phyloP scores from a whole-genome alignment of 73 alveolate species.

The Urostyla sp. region DNA sequence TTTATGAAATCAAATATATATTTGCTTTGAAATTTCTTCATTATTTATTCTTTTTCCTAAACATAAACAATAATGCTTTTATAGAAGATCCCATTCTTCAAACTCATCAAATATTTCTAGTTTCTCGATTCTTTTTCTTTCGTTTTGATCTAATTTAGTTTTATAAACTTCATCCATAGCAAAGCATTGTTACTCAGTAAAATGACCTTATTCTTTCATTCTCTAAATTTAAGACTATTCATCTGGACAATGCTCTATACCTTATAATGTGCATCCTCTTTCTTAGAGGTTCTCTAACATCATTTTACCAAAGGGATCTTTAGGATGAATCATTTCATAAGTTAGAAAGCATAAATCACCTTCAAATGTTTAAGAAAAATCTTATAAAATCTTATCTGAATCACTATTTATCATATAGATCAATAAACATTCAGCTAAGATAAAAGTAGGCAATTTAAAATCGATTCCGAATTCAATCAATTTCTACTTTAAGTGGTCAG shows the following conservation, averaged over 20 bases:
- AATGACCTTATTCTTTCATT: constrained; percentile 74
- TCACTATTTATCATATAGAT: constrained; percentile 79
- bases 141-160: constrained; percentile 77
- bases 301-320: constrained; percentile 93
- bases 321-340: constrained; percentile 95
- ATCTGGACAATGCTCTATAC: constrained; percentile 85
- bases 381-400: constrained; percentile 76
- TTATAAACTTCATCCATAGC: constrained; percentile 81
- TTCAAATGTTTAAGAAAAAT: constrained; percentile 66
- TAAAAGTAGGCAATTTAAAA: constrained; percentile 78
- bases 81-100: constrained; percentile 95
- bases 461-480: constrained; percentile 51
- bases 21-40: constrained; percentile 25
- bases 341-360: constrained; percentile 66
- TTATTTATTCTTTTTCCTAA: constrained; percentile 76
- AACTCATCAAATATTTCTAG: constrained; percentile 96
- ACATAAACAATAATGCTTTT: constrained; percentile 86
- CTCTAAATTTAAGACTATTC: constrained; percentile 79
- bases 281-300: constrained; percentile 88
- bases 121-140: constrained; percentile 84
- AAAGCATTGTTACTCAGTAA: constrained; percentile 71
- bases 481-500: constrained; percentile 9
- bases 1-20: background rate
- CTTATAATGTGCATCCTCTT: constrained; percentile 86
- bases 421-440: constrained; percentile 90